A percentile compares a stretch with the other conserved stretches of the same genome.
phyloP scores from a whole-genome alignment of 306 rosid genomes.

The Inga oerstediana region DNA sequence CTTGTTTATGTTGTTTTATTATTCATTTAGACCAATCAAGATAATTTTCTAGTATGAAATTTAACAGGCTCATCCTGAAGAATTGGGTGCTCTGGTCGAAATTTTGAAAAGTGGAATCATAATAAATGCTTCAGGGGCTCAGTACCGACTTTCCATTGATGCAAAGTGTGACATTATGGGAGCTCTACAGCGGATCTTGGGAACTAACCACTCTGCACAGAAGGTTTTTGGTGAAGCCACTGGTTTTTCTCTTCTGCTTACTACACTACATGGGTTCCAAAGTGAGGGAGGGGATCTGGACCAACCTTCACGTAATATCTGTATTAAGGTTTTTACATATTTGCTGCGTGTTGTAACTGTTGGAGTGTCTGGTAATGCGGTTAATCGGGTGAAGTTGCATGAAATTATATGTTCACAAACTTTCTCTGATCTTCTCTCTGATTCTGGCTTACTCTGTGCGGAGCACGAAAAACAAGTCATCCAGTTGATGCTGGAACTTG shows the following conservation, averaged over 20 bases:
- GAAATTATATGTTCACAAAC: slow-evolving; percentile 82
- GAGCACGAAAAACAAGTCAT: slow-evolving; percentile 91
- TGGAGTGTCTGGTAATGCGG: slow-evolving; percentile 78
- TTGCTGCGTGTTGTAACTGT: slow-evolving; percentile 83
- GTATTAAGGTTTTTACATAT: slow-evolving; percentile 65
- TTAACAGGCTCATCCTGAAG: slow-evolving; percentile 91
- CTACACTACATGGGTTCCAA: slow-evolving; percentile 95
- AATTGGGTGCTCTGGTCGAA: slow-evolving; percentile 85
- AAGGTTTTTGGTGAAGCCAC: slow-evolving; percentile 96
- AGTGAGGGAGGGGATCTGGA: slow-evolving; percentile 57
- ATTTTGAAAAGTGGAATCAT: slow-evolving; percentile 97
- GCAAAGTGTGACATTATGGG: slow-evolving; percentile 98
- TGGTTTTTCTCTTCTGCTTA: slow-evolving; percentile 96
- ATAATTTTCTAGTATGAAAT: slow-evolving; percentile 32
- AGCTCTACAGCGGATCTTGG: slow-evolving; percentile 84
- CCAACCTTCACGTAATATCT: slow-evolving; percentile 60
- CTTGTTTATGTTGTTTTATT: slow-evolving; percentile 13
- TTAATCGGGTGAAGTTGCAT: slow-evolving; percentile 83
- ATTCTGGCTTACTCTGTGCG: slow-evolving; percentile 91
- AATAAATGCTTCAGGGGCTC: slow-evolving; percentile 77
- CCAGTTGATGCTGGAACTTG: slow-evolving; percentile 90
- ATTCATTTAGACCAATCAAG: slow-evolving; percentile 33
- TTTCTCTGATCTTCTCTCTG: slow-evolving; percentile 85
- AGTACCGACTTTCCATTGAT: slow-evolving; percentile 76
- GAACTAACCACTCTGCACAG: slow-evolving; percentile 77